Evolutionary conservation across 805 yeast genomes (phyloP).

Genomic region (Metschnikowia aberdeeniae): DNA sequence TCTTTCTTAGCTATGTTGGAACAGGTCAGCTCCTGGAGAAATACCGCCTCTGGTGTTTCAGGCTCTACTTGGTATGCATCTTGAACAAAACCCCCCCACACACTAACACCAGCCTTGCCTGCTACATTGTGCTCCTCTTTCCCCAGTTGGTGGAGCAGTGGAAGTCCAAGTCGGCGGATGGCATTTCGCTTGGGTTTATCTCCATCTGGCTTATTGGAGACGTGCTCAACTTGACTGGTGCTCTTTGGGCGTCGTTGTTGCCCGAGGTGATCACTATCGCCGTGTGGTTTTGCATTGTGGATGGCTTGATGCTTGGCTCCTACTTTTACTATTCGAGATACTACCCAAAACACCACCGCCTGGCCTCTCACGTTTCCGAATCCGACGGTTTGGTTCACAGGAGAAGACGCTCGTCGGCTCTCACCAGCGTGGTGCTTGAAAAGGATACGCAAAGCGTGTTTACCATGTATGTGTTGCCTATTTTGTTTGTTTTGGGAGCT

Average conservation of each 20-base stretch:
- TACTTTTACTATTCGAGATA: conserved; percentile 53
- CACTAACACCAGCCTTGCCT: conserved; percentile 47
- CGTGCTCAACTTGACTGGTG: conserved; percentile 59
- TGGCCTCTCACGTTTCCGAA: conserved; percentile 3
- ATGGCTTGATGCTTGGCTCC: conserved; percentile 51
- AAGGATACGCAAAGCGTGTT: conserved; percentile 46
- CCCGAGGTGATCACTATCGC: conserved; percentile 71
- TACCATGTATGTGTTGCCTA: conserved; percentile 52
- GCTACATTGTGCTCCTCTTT: conserved; percentile 72
- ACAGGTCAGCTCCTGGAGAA: conserved; percentile 24
- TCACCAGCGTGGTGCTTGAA: conserved; percentile 46
- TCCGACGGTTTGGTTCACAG: conserved; percentile 29
- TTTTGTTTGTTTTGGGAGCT: conserved; percentile 56
- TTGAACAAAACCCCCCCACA: background rate
- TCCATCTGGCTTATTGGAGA: conserved; percentile 73
- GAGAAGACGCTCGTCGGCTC: conserved; percentile 50
- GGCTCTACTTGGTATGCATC: conserved; percentile 57
- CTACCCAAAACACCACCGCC: conserved; percentile 36
- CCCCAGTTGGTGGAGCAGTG: conserved; percentile 82
- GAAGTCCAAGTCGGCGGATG: conserved; percentile 71
- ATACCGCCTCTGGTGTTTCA: conserved; percentile 54
- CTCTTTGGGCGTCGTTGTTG: conserved; percentile 64
- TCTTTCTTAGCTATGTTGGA: conserved; percentile 5
- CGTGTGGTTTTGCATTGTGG: conserved; percentile 74
- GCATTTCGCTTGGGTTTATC: conserved; percentile 66